These are phyloP conservation scores for Logfia minima DNA, from an alignment of 129 eudicot genomes.

Conservation along the genomic window DNA sequence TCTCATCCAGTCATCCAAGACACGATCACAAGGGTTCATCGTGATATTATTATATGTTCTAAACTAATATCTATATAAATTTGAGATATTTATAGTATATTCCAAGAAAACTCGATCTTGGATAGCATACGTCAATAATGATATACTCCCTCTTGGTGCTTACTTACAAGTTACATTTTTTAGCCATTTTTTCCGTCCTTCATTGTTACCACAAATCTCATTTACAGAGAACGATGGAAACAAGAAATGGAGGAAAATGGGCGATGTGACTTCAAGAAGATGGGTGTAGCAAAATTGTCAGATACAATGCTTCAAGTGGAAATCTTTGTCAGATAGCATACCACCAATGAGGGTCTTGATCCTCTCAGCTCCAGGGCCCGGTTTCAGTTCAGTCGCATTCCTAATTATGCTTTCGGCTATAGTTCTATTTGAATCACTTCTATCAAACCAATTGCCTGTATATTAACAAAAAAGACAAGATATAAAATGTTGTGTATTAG, in stretches of 20 bases:
- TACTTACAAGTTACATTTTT: slow-evolving; percentile 28
- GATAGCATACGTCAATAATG: slow-evolving; percentile 23
- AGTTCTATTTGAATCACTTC: slow-evolving; percentile 39
- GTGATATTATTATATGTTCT: slow-evolving; percentile 23
- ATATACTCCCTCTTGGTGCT: slow-evolving; percentile 18
- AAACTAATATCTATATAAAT: slow-evolving; percentile 27
- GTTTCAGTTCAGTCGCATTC: slow-evolving; percentile 53
- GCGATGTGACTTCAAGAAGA: slow-evolving; percentile 9
- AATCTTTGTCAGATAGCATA: slow-evolving; percentile 63
- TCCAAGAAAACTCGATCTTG: slow-evolving; percentile 34
- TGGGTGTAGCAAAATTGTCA: slow-evolving; percentile 12
- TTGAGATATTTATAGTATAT: slow-evolving; percentile 11
- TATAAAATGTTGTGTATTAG: background rate
- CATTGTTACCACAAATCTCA: slow-evolving; percentile 6
- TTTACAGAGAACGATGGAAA: background rate
- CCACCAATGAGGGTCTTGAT: slow-evolving; percentile 53
- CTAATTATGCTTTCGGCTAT: slow-evolving; percentile 20
- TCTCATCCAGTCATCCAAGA: slow-evolving; percentile 4
- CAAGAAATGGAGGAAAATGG: slow-evolving; percentile 16
- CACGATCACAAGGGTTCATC: background rate
- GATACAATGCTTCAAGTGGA: slow-evolving; percentile 59
- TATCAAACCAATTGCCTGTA: slow-evolving; percentile 66
- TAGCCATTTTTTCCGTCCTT: slow-evolving; percentile 14
- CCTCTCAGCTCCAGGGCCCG: slow-evolving; percentile 80
- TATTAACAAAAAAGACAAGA: background rate